Base-by-base conservation (phyloP, 805 yeast genomes). In the Metschnikowia chrysomelidarum region DNA sequence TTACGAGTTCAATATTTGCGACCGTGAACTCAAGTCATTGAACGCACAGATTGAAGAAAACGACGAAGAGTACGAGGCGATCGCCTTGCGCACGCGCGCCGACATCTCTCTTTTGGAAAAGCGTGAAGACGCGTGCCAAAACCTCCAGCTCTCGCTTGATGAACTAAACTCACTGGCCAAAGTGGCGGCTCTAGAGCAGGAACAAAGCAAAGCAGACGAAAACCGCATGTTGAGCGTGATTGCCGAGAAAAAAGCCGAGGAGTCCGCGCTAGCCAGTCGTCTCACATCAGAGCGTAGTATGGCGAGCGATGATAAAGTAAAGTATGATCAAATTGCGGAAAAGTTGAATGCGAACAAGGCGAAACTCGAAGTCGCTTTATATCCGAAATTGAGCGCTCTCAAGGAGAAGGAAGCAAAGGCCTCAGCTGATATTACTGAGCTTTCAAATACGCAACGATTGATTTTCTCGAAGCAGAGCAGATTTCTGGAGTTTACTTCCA, bases 401-500 rank as follows among this genome's bases (percentile, higher is more conserved):
- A 64, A 57, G 28, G 43, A 47, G 1, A 49, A 59, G 27, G 87
- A 82, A 52, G 22, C 48, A 0, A 45, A 46, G 3, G 42, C 71
- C 20, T 72, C 73, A 36, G 47, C 54, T 3, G 49, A 66, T 30
- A 54, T 80, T 7, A 36, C 59, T 3, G 59, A 63, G n/a, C 47
- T 71, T 15, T 71, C 67, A 34, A 62, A 77, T 6, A 69, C 60
- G 19, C 88, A 83, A 55, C 66, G 83, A 44, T 59, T 68, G 10
- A 56, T 89, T 4, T 74, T 82, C 32, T 67, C 83, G 6, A 89
- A 87, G 51, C 84, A 80, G 48, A 86, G 84, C 26, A 76, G 88
- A 32, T 74, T 73, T 39, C 69, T 78, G 17, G 73, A 76, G 43
- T 88, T 87, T 48, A 43, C 56, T 1, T 57, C 73, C 11, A 69